Evolutionary conservation across 768 basidiomycete genomes (phyloP).

Genomic region (Mycena galopus): DNA sequence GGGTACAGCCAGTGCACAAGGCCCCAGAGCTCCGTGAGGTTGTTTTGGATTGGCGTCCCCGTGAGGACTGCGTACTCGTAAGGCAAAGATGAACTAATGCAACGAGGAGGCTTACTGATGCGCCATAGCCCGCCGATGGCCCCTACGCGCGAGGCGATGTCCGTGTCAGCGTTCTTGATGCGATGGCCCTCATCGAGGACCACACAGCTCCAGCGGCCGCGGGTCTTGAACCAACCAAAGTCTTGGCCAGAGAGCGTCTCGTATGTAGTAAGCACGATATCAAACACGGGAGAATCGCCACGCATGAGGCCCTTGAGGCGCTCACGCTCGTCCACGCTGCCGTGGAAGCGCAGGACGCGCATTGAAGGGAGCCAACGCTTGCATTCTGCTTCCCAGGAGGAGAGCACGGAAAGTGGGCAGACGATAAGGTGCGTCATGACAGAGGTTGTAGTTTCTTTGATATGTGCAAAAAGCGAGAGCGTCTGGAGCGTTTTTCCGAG

Average conservation of each 20-base stretch:
- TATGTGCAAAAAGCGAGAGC: constrained; percentile 74
- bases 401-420: constrained; percentile 78
- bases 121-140: constrained; percentile 70
- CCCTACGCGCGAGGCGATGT: constrained; percentile 65
- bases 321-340: constrained; percentile 63
- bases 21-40: constrained; percentile 69
- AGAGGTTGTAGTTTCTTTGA: constrained; percentile 68
- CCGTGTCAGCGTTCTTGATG: constrained; percentile 77
- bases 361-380: constrained; percentile 68
- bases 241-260: constrained; percentile 72
- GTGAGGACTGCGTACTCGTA: constrained; percentile 63
- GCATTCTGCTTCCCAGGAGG: constrained; percentile 72
- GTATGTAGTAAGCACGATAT: constrained; percentile 78
- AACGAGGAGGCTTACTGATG: constrained; percentile 54
- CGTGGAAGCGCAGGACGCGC: constrained; percentile 72
- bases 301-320: constrained; percentile 64
- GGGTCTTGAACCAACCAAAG: constrained; percentile 67
- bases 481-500: constrained; percentile 78
- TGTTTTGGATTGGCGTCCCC: constrained; percentile 82
- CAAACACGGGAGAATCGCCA: constrained; percentile 54
- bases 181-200: constrained; percentile 79
- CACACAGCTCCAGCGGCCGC: constrained; percentile 67
- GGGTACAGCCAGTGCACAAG: constrained; percentile 71
- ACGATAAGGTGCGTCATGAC: constrained; percentile 71
- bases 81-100: neutral